A percentile compares a stretch with the other conserved stretches of the same genome.
These are phyloP conservation scores for Polysphondylium violaceum DNA, from an alignment of 78 protist genomes.

Conservation along the genomic window DNA sequence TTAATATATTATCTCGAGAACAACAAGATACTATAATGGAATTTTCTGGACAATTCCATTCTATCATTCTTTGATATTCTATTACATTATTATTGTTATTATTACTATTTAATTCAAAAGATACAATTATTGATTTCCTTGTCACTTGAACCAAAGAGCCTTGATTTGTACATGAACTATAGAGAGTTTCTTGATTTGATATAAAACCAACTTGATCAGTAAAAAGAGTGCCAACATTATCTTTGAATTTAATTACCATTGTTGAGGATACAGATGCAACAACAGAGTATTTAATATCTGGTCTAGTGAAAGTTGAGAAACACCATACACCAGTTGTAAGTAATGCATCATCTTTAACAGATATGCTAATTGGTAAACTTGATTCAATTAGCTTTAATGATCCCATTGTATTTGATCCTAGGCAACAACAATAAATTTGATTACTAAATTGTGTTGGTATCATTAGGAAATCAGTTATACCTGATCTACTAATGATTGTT, in stretches of 20 bases:
- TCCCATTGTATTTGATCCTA: conserved; percentile 28
- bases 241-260: neutral
- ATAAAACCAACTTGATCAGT: conserved; percentile 1
- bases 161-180: conserved; percentile 1
- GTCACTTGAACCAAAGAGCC: conserved; percentile 34
- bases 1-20: neutral
- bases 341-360: neutral
- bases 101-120: neutral
- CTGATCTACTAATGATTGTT: neutral
- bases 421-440: conserved; percentile 9
- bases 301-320: too few species aligned
- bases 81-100: neutral
- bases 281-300: neutral
- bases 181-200: conserved; percentile 6
- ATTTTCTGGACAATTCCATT: neutral
- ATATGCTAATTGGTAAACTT: neutral
- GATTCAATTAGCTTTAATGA: conserved; percentile 19
- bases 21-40: neutral
- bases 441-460: neutral
- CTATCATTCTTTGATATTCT: too few species aligned
- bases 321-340: conserved; percentile 3
- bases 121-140: neutral
- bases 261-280: neutral
- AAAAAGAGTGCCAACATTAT: neutral
- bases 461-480: conserved; percentile 18